Conservation (phyloP, 495 filamentous ascomycete species). For the Gamarada debralockiae region DNA sequence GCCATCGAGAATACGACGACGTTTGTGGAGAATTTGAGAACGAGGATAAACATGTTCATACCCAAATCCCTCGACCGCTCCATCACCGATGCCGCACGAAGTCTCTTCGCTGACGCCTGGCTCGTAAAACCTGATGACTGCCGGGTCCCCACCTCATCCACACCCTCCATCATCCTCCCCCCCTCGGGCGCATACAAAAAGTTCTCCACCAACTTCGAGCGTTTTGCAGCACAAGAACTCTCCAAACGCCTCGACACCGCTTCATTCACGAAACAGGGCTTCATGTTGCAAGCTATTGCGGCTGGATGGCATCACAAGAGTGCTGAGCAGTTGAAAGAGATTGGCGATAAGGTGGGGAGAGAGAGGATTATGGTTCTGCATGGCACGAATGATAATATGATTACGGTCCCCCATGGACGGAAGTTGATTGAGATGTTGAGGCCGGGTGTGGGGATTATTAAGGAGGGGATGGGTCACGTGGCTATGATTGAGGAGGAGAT, state of each 20-base stretch:
- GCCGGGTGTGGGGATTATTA: constrained; percentile 44
- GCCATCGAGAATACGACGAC: constrained; percentile 57
- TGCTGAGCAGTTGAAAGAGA: constrained; percentile 51
- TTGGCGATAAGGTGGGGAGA: constrained; percentile 64
- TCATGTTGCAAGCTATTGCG: constrained; percentile 73
- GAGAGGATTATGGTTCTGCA: constrained; percentile 72
- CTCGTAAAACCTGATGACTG: constrained; percentile 58
- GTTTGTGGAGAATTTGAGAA: constrained; percentile 58
- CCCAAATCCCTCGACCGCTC: constrained; percentile 61
- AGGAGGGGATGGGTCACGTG: constrained; percentile 67
- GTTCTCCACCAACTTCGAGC: constrained; percentile 72
- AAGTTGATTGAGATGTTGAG: constrained; percentile 51
- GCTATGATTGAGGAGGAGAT: constrained; percentile 23
- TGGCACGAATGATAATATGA: constrained; percentile 71
- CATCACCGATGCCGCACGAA: constrained; percentile 42
- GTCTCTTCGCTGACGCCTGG: constrained; percentile 58
- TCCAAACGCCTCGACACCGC: constrained; percentile 53
- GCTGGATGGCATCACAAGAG: constrained; percentile 77
- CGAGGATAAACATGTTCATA: constrained; percentile 64
- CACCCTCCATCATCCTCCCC: constrained; percentile 24
- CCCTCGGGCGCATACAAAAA: constrained; percentile 32
- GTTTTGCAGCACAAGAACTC: constrained; percentile 74
- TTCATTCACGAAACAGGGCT: constrained; percentile 59
- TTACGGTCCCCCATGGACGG: constrained; percentile 60
- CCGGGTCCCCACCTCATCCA: constrained; percentile 30